Evolutionary conservation across 2,329 filamentous ascomycete species (phyloP), one percentile per base, ranked within the genome.

Genomic region (Ambrosiella cleistominuta): DNA sequence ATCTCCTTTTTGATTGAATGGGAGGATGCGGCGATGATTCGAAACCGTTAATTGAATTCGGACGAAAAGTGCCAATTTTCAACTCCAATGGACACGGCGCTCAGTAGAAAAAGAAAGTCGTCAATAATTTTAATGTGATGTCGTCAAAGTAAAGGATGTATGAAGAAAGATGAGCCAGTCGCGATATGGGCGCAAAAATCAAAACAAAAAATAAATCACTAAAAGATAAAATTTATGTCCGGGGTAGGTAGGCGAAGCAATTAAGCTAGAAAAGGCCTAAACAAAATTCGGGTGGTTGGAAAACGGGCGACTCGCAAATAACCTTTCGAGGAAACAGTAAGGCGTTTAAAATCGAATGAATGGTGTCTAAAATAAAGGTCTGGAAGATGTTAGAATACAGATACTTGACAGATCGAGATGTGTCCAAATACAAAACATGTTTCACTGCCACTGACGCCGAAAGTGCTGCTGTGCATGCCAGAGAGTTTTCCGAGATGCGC

Each of bases 251-350:
- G 36, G n/a, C 51, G 36, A 15, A 54, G 19, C 19, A 52, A 38
- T 54, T 37, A 39, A 54, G 15, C 51, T 13, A 36, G 27, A 51
- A 56, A 52, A 49, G 37, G 57, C 37, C 45, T 15, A 51, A 51
- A 49, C 17, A 13, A 55, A 59, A 51, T 27, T 55, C 53, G 57
- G 57, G 52, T 15, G 52, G 52, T 59, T 59, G 51, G 52, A 47
- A 13, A 15, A 49, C 44, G 12, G 56, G 11, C 44, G n/a, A 47
- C 44, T 19, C 15, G 56, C 56, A 57, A 57, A 36, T 40, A 40
- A 57, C 15, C 45, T 51, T 51, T 45, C 19, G 38, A 52, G 51
- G 35, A 11, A 57, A 19, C 35, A 50, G 13, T 47, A 13, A 15
- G 12, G 44, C 44, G 44, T 17, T 15, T 47, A 12, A 27, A 57